Evolutionary conservation across 306 rosid genomes (phyloP).

Genomic region (Potentilla sterilis): DNA sequence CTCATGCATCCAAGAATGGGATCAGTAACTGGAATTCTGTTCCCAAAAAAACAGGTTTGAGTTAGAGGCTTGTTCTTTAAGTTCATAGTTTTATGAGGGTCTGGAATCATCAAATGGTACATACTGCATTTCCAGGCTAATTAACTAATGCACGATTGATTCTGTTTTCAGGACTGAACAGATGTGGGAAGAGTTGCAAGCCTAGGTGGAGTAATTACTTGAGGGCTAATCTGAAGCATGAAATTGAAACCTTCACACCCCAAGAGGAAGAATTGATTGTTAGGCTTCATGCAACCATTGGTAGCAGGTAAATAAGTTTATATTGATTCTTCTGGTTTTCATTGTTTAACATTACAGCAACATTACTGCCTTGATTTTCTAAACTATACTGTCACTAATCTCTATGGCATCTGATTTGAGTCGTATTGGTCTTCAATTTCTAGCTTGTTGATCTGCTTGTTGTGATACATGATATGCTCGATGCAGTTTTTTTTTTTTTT

Average conservation of each 20-base stretch:
- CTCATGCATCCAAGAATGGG: constrained; percentile 53
- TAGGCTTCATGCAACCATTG: constrained; percentile 92
- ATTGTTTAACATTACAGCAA: background rate
- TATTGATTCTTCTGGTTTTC: background rate
- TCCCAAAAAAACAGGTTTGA: constrained; percentile 65
- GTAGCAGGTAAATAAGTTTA: constrained; percentile 66
- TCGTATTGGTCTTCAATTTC: background rate
- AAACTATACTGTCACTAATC: background rate
- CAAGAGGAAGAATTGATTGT: constrained; percentile 85
- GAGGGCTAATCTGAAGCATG: constrained; percentile 59
- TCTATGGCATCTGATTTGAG: background rate
- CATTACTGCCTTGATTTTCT: background rate
- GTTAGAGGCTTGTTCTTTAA: background rate
- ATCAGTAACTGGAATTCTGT: constrained; percentile 56
- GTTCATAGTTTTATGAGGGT: background rate
- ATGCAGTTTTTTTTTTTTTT: background rate
- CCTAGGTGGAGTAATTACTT: constrained; percentile 57
- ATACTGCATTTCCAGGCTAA: background rate
- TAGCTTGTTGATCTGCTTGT: too few species aligned
- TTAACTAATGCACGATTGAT: constrained; percentile 9
- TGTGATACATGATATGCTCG: background rate
- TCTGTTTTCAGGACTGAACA: constrained; percentile 51
- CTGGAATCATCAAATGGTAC: background rate
- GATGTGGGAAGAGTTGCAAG: constrained; percentile 81
- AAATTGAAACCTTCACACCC: constrained; percentile 61